These are phyloP conservation scores for Trichoderma gracile DNA, from an alignment of 2,329 filamentous ascomycete species.

Conservation along the genomic window DNA sequence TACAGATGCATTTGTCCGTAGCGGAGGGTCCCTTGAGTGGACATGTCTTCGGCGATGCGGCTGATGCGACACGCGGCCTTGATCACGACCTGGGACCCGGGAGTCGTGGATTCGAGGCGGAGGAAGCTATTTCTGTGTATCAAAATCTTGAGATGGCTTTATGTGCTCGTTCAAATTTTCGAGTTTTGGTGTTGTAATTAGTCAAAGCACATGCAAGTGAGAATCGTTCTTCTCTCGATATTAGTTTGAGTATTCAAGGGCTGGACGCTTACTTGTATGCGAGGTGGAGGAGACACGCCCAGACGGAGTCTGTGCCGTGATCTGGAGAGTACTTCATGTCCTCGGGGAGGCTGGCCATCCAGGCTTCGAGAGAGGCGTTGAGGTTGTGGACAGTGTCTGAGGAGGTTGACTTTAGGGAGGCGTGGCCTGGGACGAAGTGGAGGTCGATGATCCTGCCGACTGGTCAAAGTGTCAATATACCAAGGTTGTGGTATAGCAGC, in stretches of 20 bases:
- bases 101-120: conserved; percentile 32
- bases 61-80: conserved; percentile 41
- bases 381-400: conserved; percentile 29
- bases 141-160: conserved; percentile 40
- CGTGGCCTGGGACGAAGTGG: conserved; percentile 40
- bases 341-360: conserved; percentile 39
- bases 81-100: conserved; percentile 36
- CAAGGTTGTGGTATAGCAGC: too few species aligned
- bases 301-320: conserved; percentile 39
- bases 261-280: conserved; percentile 38
- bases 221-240: too few species aligned
- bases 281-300: conserved; percentile 42
- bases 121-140: conserved; percentile 41
- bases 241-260: too few species aligned
- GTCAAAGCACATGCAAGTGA: neutral
- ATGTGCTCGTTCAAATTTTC: too few species aligned
- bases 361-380: conserved; percentile 37
- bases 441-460: conserved; percentile 41
- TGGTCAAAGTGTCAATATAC: conserved; percentile 19
- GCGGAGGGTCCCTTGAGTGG: conserved; percentile 37
- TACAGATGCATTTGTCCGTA: conserved; percentile 44
- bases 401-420: conserved; percentile 28
- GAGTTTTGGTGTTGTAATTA: neutral
- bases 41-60: conserved; percentile 44
- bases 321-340: conserved; percentile 36